These are phyloP conservation scores for Blastomyces percursus DNA, from an alignment of 2,329 filamentous ascomycete genomes.

Conservation along the genomic window DNA sequence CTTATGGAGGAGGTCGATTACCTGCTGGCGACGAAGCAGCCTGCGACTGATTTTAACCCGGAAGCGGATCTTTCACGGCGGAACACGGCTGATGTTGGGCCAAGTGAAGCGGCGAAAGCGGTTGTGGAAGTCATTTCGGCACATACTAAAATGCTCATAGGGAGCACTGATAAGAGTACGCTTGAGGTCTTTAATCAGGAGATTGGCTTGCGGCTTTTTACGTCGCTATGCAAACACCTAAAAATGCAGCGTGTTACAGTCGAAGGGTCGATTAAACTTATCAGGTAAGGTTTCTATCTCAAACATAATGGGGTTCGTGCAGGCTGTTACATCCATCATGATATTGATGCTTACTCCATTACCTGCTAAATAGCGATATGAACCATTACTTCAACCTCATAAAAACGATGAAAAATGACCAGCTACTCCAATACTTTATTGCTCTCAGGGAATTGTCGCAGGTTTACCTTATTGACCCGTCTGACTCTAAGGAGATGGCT, in stretches of 20 bases:
- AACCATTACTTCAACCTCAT: slow-evolving; percentile 86
- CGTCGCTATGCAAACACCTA: slow-evolving; percentile 88
- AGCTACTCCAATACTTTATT: slow-evolving; percentile 79
- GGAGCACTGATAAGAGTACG: slow-evolving; percentile 95
- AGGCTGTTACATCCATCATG: background rate
- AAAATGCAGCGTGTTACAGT: slow-evolving; percentile 90
- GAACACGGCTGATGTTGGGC: slow-evolving; percentile 42
- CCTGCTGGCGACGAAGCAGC: slow-evolving; percentile 77
- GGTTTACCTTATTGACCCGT: slow-evolving; percentile 83
- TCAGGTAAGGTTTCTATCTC: slow-evolving; percentile 43
- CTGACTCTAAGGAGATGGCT: slow-evolving; percentile 87
- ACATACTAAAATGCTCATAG: slow-evolving; percentile 85
- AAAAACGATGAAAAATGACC: slow-evolving; percentile 65
- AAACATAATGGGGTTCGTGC: background rate
- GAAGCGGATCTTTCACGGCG: slow-evolving; percentile 28
- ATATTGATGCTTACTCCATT: background rate
- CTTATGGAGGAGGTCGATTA: slow-evolving; percentile 98
- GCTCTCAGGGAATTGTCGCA: slow-evolving; percentile 86
- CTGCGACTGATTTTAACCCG: slow-evolving; percentile 84
- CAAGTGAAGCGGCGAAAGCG: slow-evolving; percentile 65
- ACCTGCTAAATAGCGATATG: slow-evolving; percentile 57
- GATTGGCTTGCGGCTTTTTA: slow-evolving; percentile 85
- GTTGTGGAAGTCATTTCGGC: slow-evolving; percentile 77
- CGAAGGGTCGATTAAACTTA: slow-evolving; percentile 80
- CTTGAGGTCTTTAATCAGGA: slow-evolving; percentile 98